A percentile compares a stretch with the other conserved stretches of the same genome.
phyloP scores from a whole-genome alignment of 768 basidiomycete genomes.

The Symmetrospora coprosmae region DNA sequence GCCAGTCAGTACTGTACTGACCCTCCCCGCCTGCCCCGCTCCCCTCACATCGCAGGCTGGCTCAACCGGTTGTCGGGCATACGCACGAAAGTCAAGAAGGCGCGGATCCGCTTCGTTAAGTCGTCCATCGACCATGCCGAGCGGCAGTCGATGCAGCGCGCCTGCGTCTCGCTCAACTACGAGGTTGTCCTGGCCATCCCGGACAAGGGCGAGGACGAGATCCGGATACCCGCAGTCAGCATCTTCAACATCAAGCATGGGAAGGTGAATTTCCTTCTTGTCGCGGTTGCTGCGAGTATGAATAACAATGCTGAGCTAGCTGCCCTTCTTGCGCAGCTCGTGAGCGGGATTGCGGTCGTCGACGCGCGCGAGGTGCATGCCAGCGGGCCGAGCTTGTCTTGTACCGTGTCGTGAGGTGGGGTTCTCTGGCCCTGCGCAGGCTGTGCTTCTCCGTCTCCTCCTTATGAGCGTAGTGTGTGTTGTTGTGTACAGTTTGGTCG shows the following conservation, averaged over 20 bases:
- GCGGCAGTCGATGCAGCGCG: slow-evolving; percentile 3
- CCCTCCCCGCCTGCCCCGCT: background rate
- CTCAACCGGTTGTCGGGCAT: background rate
- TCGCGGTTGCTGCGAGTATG: background rate
- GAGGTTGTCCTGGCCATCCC: background rate
- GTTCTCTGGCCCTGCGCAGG: too few species aligned
- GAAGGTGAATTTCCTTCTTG: background rate
- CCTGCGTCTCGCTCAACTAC: background rate
- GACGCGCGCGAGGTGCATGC: background rate
- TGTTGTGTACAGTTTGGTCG: too few species aligned
- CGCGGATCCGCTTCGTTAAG: background rate
- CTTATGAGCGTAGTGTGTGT: too few species aligned
- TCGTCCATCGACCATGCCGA: background rate
- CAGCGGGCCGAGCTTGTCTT: background rate
- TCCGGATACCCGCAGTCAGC: background rate
- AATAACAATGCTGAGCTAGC: too few species aligned
- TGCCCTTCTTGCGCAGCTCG: background rate
- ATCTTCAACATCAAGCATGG: slow-evolving; percentile 8
- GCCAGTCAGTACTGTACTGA: too few species aligned
- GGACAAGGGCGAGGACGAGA: background rate
- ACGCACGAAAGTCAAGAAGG: background rate
- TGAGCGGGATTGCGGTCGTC: background rate
- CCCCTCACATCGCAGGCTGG: background rate
- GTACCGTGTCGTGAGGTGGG: too few species aligned
- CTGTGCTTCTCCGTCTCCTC: too few species aligned